phyloP scores from a whole-genome alignment of 164 flowering plant species.

The Magnolia officinalis region DNA sequence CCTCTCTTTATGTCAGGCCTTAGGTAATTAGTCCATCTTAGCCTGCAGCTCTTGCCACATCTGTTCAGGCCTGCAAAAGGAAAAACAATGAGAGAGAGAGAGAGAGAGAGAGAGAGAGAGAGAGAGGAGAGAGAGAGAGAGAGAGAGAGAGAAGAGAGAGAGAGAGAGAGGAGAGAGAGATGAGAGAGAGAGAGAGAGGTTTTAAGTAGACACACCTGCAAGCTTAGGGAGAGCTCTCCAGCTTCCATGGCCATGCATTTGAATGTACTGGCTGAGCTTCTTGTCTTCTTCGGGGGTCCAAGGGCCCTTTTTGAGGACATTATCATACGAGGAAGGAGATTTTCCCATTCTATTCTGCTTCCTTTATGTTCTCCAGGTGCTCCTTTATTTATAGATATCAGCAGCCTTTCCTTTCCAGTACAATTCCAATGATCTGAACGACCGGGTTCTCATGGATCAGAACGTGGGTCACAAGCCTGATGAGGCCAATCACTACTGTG shows the following conservation, averaged over 20 bases:
- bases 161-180: not conserved
- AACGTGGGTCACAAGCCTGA: no score
- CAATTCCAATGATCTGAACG: not conserved
- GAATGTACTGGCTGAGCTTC: conserved; percentile 45
- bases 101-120: not conserved
- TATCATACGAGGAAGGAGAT: conserved; percentile 55
- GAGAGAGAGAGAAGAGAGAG: not conserved
- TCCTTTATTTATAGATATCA: not conserved
- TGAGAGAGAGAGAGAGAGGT: not conserved
- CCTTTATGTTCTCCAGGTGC: not conserved
- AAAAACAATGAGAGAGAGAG: not conserved
- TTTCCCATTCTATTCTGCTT: conserved; percentile 36
- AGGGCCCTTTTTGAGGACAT: conserved; percentile 63
- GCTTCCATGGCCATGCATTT: conserved; percentile 56
- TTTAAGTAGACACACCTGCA: conserved; percentile 32
- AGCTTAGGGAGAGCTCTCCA: conserved; percentile 71
- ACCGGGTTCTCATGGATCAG: no score
- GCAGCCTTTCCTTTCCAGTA: not conserved
- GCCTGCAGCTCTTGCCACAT: conserved; percentile 74
- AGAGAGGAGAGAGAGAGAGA: not conserved
- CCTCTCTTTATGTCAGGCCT: conserved; percentile 77
- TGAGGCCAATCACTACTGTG: no score
- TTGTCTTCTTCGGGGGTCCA: conserved; percentile 68
- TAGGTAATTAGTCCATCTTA: conserved; percentile 69
- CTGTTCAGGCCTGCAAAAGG: conserved; percentile 49